Evolutionary conservation across 441 rosid species (phyloP).

Genomic region (Pelargonium fulgidum): DNA sequence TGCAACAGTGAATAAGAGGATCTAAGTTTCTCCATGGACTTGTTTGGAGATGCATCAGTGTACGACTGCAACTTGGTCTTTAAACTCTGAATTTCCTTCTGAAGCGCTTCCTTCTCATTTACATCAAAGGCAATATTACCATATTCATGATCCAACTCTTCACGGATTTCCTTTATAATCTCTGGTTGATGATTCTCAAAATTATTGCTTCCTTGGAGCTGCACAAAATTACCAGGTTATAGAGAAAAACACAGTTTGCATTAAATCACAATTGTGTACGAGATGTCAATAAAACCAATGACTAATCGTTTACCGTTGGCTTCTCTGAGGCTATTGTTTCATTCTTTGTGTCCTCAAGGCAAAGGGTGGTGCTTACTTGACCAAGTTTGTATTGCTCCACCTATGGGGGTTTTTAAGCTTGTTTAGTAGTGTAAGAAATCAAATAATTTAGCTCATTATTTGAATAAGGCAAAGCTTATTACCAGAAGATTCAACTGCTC

Average conservation of each 20-base stretch:
- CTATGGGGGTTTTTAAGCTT: conserved; percentile 28
- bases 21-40: conserved; percentile 3
- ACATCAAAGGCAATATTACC: conserved; percentile 32
- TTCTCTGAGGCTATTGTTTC: conserved; percentile 29
- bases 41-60: conserved; percentile 55
- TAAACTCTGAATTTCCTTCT: conserved; percentile 89
- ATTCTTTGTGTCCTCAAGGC: conserved; percentile 13
- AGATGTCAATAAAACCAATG: conserved; percentile 12
- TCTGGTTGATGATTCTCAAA: conserved; percentile 26
- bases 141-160: conserved; percentile 27
- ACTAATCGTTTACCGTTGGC: conserved; percentile 17
- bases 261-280: conserved; percentile 17
- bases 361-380: conserved; percentile 10
- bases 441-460: conserved; percentile 4
- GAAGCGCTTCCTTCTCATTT: conserved; percentile 82
- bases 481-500: conserved; percentile 60
- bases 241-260: conserved; percentile 62
- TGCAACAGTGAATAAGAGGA: neutral
- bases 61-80: conserved; percentile 72
- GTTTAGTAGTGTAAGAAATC: neutral
- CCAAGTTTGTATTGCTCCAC: conserved; percentile 47
- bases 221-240: conserved; percentile 16
- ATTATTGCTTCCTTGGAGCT: conserved; percentile 26
- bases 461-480: conserved; percentile 22
- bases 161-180: conserved; percentile 39